phyloP scores from a whole-genome alignment of 2,329 filamentous ascomycete genomes.

The Myriosclerotinia scirpicola region DNA sequence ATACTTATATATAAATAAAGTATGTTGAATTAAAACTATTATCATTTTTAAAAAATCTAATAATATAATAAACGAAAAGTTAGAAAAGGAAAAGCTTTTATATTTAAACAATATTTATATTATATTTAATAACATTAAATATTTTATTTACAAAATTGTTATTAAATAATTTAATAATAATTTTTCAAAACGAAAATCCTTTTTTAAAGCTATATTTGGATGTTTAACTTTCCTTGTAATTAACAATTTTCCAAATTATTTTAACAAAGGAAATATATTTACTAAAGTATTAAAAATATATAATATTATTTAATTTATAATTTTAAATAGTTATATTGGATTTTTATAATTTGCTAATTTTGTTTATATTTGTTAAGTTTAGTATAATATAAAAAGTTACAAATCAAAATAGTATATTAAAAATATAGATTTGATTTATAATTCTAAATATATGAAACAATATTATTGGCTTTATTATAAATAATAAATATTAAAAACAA shows the following conservation, averaged over 20 bases:
- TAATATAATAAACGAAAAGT: neutral
- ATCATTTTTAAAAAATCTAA: neutral
- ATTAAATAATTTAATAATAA: neutral
- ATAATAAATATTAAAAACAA: neutral
- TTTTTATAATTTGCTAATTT: neutral
- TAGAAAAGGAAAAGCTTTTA: neutral
- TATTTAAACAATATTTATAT: neutral
- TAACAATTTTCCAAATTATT: neutral
- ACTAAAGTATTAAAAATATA: neutral
- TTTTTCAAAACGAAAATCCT: neutral
- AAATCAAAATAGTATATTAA: neutral
- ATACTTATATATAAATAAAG: neutral
- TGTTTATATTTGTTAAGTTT: neutral
- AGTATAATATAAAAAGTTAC: neutral
- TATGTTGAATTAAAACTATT: neutral
- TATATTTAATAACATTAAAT: neutral
- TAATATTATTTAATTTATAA: neutral
- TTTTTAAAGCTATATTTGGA: neutral
- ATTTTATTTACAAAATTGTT: neutral
- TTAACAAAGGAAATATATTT: neutral
- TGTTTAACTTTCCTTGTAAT: neutral
- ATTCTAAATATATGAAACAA: neutral
- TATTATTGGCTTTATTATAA: neutral
- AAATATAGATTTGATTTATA: neutral
- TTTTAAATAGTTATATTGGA: neutral